Evolutionary conservation across 2,329 filamentous ascomycete species (phyloP).

Genomic region (Colletotrichum liaoningense): DNA sequence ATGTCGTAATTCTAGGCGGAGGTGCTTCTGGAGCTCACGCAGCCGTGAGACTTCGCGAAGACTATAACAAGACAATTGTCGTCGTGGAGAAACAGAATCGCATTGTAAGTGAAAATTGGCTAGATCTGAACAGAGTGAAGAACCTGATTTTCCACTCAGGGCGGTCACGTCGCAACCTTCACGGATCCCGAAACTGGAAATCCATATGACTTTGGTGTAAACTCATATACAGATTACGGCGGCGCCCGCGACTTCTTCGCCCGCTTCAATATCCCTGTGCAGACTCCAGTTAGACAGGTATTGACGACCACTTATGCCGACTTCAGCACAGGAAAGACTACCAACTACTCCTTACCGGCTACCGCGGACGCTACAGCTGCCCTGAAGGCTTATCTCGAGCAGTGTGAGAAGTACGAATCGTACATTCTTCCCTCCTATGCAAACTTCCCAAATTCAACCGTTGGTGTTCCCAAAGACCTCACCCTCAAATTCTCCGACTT

Average conservation of each 20-base stretch:
- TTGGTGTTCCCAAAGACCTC: constrained; percentile 45
- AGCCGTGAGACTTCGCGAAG: constrained; percentile 49
- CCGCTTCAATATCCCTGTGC: constrained; percentile 52
- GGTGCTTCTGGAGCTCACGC: constrained; percentile 51
- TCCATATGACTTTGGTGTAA: constrained; percentile 50
- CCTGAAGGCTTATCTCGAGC: constrained; percentile 43
- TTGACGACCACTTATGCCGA: constrained; percentile 48
- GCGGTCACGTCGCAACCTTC: constrained; percentile 63
- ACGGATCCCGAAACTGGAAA: constrained; percentile 51
- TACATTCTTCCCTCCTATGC: constrained; percentile 48
- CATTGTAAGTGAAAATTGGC: constrained; percentile 41
- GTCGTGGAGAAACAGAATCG: constrained; percentile 48
- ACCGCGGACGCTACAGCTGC: constrained; percentile 39
- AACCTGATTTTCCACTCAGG: constrained; percentile 44
- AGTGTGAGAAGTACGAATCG: constrained; percentile 45
- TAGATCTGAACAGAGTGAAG: constrained; percentile 4
- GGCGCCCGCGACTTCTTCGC: constrained; percentile 56
- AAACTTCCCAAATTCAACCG: constrained; percentile 53
- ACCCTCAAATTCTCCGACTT: constrained; percentile 49
- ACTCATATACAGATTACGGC: constrained; percentile 50
- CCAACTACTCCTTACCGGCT: constrained; percentile 41
- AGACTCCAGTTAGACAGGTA: constrained; percentile 38
- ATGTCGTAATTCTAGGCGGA: constrained; percentile 50
- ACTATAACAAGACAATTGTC: constrained; percentile 46
- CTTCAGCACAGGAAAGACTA: constrained; percentile 47